A percentile compares a stretch with the other conserved stretches of the same genome.
phyloP scores from a whole-genome alignment of 78 protist genomes.

The Monocercomonoides exilis region DNA sequence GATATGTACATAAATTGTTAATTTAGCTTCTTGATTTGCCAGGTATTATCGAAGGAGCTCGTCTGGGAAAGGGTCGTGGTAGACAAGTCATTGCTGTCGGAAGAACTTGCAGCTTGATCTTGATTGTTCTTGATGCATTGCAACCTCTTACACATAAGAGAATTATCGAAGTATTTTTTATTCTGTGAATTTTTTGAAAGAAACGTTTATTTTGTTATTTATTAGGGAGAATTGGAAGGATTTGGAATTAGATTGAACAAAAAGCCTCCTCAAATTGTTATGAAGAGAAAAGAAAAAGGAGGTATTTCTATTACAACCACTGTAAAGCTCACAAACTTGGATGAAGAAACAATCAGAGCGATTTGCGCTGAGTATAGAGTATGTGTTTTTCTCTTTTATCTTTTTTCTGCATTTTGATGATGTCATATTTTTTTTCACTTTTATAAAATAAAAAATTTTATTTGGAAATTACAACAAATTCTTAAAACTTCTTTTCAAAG shows the following conservation, averaged over 20 bases:
- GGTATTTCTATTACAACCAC: conserved; percentile 74
- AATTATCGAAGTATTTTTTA: conserved; percentile 67
- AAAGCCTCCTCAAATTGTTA: conserved; percentile 77
- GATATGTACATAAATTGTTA: conserved; percentile 38
- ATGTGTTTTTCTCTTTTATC: background rate
- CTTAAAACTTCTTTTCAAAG: conserved; percentile 73
- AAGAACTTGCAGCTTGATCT: conserved; percentile 86
- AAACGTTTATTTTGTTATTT: conserved; percentile 14
- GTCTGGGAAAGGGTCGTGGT: conserved; percentile 97
- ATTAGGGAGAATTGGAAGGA: conserved; percentile 79
- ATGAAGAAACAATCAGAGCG: conserved; percentile 48
- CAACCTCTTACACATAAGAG: conserved; percentile 79
- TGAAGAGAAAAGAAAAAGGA: conserved; percentile 84
- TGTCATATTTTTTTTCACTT: background rate
- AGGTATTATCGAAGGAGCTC: conserved; percentile 71
- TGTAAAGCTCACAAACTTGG: conserved; percentile 47
- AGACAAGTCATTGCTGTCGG: conserved; percentile 86
- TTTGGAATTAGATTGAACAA: conserved; percentile 96
- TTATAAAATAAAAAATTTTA: conserved; percentile 1
- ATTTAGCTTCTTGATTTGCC: background rate
- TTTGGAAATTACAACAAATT: conserved; percentile 23
- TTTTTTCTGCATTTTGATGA: background rate
- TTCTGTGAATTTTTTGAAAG: background rate
- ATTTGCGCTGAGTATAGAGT: background rate
- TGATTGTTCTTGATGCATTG: conserved; percentile 87